Conservation (phyloP, 2,329 filamentous ascomycete species). For the Byssochlamys sp. region DNA sequence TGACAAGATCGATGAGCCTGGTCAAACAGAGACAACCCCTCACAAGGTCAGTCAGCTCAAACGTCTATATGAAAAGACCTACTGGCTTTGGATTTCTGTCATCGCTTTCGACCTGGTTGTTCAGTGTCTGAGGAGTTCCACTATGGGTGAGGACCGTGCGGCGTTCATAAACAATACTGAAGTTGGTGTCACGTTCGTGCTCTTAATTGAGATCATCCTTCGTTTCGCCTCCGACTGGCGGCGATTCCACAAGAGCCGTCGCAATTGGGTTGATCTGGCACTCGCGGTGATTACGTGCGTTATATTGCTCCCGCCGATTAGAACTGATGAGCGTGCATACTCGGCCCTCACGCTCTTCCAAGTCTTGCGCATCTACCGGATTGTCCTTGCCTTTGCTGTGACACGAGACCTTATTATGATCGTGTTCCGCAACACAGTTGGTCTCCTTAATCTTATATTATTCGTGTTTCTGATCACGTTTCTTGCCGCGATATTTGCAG, state of each 20-base stretch:
- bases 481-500: conserved; percentile 82
- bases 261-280: conserved; percentile 69
- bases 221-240: conserved; percentile 73
- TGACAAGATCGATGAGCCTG: conserved; percentile 49
- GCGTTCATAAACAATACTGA: conserved; percentile 64
- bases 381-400: conserved; percentile 79
- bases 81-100: conserved; percentile 66
- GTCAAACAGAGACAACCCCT: conserved; percentile 26
- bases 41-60: conserved; percentile 48
- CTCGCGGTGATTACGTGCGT: conserved; percentile 73
- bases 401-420: conserved; percentile 76
- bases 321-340: conserved; percentile 60
- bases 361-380: conserved; percentile 79
- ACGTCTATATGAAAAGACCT: conserved; percentile 62
- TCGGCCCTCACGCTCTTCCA: conserved; percentile 88
- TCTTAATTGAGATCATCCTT: conserved; percentile 72
- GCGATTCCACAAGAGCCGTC: conserved; percentile 61
- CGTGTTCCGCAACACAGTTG: conserved; percentile 80
- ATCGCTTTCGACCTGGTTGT: conserved; percentile 73
- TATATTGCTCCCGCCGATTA: conserved; percentile 77
- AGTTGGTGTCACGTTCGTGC: conserved; percentile 62
- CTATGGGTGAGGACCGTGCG: conserved; percentile 55
- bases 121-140: conserved; percentile 66
- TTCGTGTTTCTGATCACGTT: conserved; percentile 96
- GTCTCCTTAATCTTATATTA: conserved; percentile 86